Conservation (phyloP, 1,284 basidiomycete genomes). For the Athelia sp. region DNA sequence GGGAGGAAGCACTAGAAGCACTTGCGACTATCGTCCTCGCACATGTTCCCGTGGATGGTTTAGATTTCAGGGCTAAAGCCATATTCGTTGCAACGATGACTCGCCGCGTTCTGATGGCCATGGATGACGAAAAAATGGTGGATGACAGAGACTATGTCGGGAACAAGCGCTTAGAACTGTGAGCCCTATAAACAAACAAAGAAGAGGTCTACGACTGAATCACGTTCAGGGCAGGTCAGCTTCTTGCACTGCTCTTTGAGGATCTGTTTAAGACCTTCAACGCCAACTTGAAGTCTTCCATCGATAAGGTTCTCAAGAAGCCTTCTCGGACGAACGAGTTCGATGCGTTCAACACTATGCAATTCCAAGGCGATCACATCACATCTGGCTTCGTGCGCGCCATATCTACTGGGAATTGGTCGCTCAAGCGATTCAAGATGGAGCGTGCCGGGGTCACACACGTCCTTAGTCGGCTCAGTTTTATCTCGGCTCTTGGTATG, state of each 20-base stretch:
- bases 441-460: slow-evolving; percentile 98
- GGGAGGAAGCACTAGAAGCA: slow-evolving; percentile 95
- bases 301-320: slow-evolving; percentile 98
- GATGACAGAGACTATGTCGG: slow-evolving; percentile 99
- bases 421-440: slow-evolving; percentile 99
- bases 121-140: slow-evolving; percentile 95
- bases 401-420: slow-evolving; percentile 99
- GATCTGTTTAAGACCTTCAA: slow-evolving; percentile 99
- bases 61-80: slow-evolving; percentile 94
- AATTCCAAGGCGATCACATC: slow-evolving; percentile 92
- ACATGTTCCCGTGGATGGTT: slow-evolving; percentile 88
- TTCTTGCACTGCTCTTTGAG: slow-evolving; percentile 94
- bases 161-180: slow-evolving; percentile 98
- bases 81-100: slow-evolving; percentile 99
- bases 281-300: slow-evolving; percentile 90
- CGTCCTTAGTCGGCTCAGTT: slow-evolving; percentile 91
- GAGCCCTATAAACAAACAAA: slow-evolving; percentile 23
- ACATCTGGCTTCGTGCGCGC: slow-evolving; percentile 96
- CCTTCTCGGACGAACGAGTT: slow-evolving; percentile 93
- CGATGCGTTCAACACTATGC: slow-evolving; percentile 93
- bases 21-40: slow-evolving; percentile 96
- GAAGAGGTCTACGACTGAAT: slow-evolving; percentile 6
- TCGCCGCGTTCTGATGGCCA: slow-evolving; percentile 91
- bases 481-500: slow-evolving; percentile 98
- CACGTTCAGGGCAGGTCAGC: slow-evolving; percentile 80